Evolutionary conservation across 2,329 filamentous ascomycete genomes (phyloP), one percentile per base, ranked within the genome.

Genomic region (Aspergillus nomiae): DNA sequence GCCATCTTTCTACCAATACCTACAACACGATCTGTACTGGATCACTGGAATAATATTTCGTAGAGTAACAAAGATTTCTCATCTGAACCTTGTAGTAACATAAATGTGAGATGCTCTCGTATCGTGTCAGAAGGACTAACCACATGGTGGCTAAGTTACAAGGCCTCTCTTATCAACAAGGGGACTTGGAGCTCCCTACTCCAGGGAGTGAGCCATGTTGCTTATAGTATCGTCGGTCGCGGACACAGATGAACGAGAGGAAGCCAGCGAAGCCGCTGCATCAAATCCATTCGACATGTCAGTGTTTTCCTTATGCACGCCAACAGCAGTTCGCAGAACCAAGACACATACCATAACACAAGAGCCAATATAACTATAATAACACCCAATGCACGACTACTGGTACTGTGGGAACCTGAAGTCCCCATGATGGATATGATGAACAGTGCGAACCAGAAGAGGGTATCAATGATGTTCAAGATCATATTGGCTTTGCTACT

Each of bases 361-460:
- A 68, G 43, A 4, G 59, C 58, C 32, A 70, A 26, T 1, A 65
- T 58, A 10, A 66, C 60, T 6, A 70, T 38, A 26, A 72, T 59
- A 4, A 58, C 67, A 21, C 69, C 69, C 26, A 73, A 36, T 1
- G 69, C 64, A 26, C 65, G 60, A 61, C 69, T 69, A 26, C 64
- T 65, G 4, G 21, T 56, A 50, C 61, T 70, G 16, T 30, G 30
- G 2, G 62, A 54, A 0, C 60, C 62, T 5, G 21, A 57, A 2
- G 67, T 59, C 0, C 66, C 68, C 61, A 71, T 63, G 1, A 71
- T 67, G 3, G 61, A 66, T 38, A 72, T 66, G 10, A 72, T 60
- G n/a, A 71, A 70, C 1, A 72, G 51, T 0, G 65, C 69, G 21
- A 72, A 68, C 68, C 69, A 73, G 24, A 73, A 71, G 2, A 73